phyloP scores from a whole-genome alignment of 1,139 yeast genomes.

The Oligophagozyma castellii region DNA sequence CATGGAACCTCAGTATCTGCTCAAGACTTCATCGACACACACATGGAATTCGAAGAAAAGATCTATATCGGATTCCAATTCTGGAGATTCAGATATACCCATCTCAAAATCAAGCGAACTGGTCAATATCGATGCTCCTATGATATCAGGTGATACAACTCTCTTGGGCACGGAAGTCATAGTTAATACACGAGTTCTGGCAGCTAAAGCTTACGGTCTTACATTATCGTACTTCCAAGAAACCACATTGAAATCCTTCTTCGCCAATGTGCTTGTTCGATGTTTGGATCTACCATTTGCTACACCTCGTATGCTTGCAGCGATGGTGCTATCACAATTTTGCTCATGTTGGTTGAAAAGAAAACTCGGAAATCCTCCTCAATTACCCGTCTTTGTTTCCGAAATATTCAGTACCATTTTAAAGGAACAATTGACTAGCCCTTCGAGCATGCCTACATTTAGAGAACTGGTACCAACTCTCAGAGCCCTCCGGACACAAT shows the following conservation, averaged over 20 bases:
- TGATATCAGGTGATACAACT: constrained; percentile 82
- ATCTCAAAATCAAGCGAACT: constrained; percentile 42
- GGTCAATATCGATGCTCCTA: constrained; percentile 86
- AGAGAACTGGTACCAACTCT: constrained; percentile 81
- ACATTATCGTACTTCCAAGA: constrained; percentile 45
- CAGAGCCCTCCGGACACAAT: constrained; percentile 75
- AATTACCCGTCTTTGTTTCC: constrained; percentile 18
- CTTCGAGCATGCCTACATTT: constrained; percentile 40
- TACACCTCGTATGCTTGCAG: constrained; percentile 63
- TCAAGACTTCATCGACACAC: constrained; percentile 52
- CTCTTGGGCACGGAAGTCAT: constrained; percentile 67
- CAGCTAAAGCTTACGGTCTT: constrained; percentile 65
- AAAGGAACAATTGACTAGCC: constrained; percentile 32
- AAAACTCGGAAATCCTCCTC: constrained; percentile 4
- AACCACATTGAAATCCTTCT: constrained; percentile 29
- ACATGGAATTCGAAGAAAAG: constrained; percentile 23
- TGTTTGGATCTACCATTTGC: constrained; percentile 42
- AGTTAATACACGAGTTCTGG: constrained; percentile 60
- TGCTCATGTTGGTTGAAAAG: constrained; percentile 29
- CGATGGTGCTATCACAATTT: constrained; percentile 62
- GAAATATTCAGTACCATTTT: constrained; percentile 28
- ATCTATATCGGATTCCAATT: constrained; percentile 14
- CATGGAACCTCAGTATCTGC: constrained; percentile 60
- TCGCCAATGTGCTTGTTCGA: constrained; percentile 22
- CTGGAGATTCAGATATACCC: constrained; percentile 27